These are phyloP conservation scores for Termitomyces sp. DNA, from an alignment of 768 basidiomycete species.

Conservation along the genomic window DNA sequence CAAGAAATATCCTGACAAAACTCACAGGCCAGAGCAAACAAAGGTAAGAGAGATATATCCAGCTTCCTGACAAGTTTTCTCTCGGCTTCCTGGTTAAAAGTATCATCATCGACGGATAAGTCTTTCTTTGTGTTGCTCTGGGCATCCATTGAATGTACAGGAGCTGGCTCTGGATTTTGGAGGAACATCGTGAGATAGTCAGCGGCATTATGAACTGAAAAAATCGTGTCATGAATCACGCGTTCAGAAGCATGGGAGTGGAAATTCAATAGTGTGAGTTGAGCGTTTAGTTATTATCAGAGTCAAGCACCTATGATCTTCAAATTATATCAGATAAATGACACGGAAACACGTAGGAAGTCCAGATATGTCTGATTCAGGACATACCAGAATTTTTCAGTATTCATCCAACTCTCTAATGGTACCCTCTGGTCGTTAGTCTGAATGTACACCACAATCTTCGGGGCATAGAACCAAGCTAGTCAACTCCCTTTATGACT, in stretches of 20 bases:
- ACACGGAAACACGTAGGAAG: neutral
- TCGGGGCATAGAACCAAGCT: too few relatives aligned
- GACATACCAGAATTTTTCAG: neutral
- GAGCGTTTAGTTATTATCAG: neutral
- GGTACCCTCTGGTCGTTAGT: too few relatives aligned
- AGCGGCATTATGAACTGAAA: neutral
- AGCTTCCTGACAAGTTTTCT: constrained; percentile 29
- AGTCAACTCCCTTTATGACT: too few relatives aligned
- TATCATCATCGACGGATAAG: neutral
- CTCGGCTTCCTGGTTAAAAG: constrained; percentile 23
- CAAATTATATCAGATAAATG: neutral
- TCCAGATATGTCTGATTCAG: neutral
- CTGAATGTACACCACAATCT: too few relatives aligned
- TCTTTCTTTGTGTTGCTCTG: neutral
- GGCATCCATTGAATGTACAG: neutral
- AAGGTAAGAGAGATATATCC: constrained; percentile 27
- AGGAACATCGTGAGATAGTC: neutral
- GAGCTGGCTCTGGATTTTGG: neutral
- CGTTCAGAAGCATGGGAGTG: neutral
- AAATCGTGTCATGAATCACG: neutral
- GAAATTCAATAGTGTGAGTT: neutral
- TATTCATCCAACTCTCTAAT: too few relatives aligned
- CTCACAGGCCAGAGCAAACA: constrained; percentile 20
- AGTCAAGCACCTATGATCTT: neutral
- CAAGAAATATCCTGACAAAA: neutral